Evolutionary conservation across 148 eudicot species (phyloP).

Genomic region (Talinum fruticosum): DNA sequence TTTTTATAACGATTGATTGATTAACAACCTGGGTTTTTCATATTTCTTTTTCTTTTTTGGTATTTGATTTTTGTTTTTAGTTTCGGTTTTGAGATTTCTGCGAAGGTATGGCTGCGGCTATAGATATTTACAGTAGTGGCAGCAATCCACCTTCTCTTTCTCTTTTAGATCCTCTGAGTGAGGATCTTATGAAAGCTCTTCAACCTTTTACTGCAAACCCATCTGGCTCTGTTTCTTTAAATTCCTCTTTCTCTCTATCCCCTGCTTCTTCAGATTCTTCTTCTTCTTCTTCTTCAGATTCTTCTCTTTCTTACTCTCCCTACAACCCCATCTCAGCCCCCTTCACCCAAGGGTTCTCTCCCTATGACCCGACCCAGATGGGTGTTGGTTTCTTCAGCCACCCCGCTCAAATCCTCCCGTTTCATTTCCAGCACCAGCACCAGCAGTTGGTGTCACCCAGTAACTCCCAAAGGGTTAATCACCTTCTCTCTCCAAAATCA

Average conservation of each 20-base stretch:
- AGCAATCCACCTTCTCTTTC: constrained; percentile 3
- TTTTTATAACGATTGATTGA: background rate
- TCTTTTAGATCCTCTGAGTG: constrained; percentile 2
- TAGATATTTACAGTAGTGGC: constrained; percentile 1
- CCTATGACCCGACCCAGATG: background rate
- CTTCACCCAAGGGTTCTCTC: background rate
- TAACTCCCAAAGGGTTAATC: background rate
- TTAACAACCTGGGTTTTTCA: background rate
- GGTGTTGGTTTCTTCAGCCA: background rate
- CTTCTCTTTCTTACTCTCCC: constrained; percentile 2
- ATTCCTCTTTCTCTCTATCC: constrained; percentile 8
- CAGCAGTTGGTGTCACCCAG: background rate
- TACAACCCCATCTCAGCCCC: background rate
- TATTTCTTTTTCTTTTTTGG: background rate
- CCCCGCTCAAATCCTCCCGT: background rate
- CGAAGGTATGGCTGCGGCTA: background rate
- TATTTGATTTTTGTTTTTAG: background rate
- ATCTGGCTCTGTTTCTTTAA: constrained; percentile 5
- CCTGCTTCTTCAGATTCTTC: background rate
- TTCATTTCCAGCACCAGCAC: background rate
- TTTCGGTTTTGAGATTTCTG: background rate
- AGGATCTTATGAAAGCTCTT: constrained; percentile 20
- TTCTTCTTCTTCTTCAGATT: background rate
- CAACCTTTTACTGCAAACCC: constrained; percentile 17
- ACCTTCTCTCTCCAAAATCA: constrained; percentile 45